Evolutionary conservation across 2,329 filamentous ascomycete genomes (phyloP), one percentile per base, ranked within the genome.

Genomic region (Raffaelea ambrosiae): DNA sequence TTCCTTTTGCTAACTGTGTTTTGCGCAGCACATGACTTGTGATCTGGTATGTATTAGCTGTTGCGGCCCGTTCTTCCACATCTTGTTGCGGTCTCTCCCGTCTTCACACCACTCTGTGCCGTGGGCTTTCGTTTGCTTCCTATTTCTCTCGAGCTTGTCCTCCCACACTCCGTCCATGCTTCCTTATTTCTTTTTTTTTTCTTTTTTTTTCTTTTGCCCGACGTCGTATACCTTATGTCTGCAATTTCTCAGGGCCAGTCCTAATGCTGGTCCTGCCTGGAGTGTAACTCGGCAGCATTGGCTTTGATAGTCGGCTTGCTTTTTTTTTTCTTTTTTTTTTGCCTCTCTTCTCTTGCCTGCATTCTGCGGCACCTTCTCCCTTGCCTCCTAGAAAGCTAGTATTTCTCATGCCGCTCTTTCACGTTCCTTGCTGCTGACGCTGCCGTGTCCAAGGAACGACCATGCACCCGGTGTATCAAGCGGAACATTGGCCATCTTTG

Each of bases 401-500:
- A 21, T 26, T 49, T 54, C 50, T 52, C 50, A 47, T 53, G 49
- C 49, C 49, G 51, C 49, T 51, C 47, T 40, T 39, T 13, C 40
- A n/a, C 10, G 19, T 20, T 9, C 19, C 10, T 4, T 5, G 11
- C 18, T 46, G 18, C 47, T 48, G 20, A 50, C 46, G 26, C 13
- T 23, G 16, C 56, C 59, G 22, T 40, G 3, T n/a, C 61, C 66
- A 94, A n/a, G 88, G 88, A 95, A 73, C 84, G 93, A 64, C 93
- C 93, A 61, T 98, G 93, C 77, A 91, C 88, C 60, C 81, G 93
- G 70, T 98, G 93, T 74, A 88, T 97, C 69, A 98, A 97, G 72
- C 84, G 93, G 62, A 95, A 95, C 70, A 98, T 98, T 66, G 93
- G 91, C 60, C 93, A 98, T 68, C 77, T 98, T 56, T 98, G 93